Conservation (phyloP, 495 filamentous ascomycete genomes). For the Aspergillus incahuasiensis region DNA sequence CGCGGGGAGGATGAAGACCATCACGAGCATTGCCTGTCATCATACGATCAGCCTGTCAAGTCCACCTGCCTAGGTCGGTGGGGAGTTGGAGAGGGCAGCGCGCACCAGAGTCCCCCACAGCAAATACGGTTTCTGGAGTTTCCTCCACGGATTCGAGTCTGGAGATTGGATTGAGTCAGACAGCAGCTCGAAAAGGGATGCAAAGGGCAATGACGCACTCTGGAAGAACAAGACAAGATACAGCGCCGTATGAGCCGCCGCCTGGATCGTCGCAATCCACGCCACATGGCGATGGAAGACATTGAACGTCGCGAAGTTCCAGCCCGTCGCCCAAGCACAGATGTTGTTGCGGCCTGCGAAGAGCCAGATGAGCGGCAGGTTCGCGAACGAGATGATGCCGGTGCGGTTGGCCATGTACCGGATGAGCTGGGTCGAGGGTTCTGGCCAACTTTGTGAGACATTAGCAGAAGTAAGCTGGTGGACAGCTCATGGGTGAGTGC, state of each 20-base stretch:
- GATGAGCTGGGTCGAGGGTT: conserved; percentile 27
- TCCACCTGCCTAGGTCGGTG: no score
- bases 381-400: conserved; percentile 48
- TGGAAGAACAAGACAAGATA: conserved; percentile 31
- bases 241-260: conserved; percentile 37
- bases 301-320: conserved; percentile 51
- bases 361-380: conserved; percentile 48
- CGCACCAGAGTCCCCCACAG: conserved; percentile 37
- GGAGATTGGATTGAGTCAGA: background rate
- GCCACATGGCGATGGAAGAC: conserved; percentile 55
- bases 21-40: conserved; percentile 44
- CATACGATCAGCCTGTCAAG: no score
- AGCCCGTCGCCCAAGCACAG: conserved; percentile 51
- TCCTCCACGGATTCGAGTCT: conserved; percentile 30
- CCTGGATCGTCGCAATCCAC: conserved; percentile 49
- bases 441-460: conserved; percentile 29
- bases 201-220: conserved; percentile 15
- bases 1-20: conserved; percentile 41
- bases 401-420: conserved; percentile 49
- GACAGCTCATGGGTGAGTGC: conserved; percentile 11
- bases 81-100: no score
- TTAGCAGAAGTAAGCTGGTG: conserved; percentile 10
- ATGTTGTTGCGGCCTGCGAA: conserved; percentile 54
- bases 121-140: conserved; percentile 30
- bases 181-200: background rate